phyloP scores from a whole-genome alignment of 257 asterid species.

The Marsdenia floribunda region DNA sequence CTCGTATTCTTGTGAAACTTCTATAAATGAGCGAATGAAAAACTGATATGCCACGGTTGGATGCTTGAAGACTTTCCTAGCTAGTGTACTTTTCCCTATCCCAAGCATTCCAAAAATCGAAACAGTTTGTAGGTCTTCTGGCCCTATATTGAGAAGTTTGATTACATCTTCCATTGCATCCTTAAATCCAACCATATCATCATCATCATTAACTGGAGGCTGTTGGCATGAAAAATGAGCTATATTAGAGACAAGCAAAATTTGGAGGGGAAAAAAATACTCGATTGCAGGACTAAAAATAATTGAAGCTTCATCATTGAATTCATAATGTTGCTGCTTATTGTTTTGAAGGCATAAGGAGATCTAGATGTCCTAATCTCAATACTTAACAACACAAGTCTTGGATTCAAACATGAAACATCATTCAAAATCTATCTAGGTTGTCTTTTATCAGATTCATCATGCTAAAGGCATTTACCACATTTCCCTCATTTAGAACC shows the following conservation, averaged over 20 bases:
- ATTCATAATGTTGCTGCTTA: no score
- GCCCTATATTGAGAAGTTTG: slow-evolving; percentile 17
- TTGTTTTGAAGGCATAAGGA: neutral
- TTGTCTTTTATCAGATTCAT: no score
- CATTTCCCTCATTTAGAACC: no score
- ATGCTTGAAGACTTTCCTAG: slow-evolving; percentile 28
- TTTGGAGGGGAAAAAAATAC: neutral
- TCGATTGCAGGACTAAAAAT: no score
- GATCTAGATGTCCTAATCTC: no score
- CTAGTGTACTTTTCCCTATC: slow-evolving; percentile 35
- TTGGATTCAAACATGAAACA: no score
- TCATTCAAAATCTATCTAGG: no score
- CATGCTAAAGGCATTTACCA: no score
- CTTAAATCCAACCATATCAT: slow-evolving; percentile 26
- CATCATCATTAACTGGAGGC: slow-evolving; percentile 23
- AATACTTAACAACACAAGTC: no score
- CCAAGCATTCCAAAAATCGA: slow-evolving; percentile 34
- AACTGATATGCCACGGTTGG: slow-evolving; percentile 20
- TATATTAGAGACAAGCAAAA: no score
- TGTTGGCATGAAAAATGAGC: slow-evolving; percentile 1
- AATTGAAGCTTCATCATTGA: no score
- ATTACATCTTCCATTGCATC: slow-evolving; percentile 15
- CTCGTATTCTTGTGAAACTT: slow-evolving; percentile 25
- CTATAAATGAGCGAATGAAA: slow-evolving; percentile 24
- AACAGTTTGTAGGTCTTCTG: slow-evolving; percentile 20